Base-by-base conservation (phyloP, 306 rosid genomes). In the Neltuma alba region DNA sequence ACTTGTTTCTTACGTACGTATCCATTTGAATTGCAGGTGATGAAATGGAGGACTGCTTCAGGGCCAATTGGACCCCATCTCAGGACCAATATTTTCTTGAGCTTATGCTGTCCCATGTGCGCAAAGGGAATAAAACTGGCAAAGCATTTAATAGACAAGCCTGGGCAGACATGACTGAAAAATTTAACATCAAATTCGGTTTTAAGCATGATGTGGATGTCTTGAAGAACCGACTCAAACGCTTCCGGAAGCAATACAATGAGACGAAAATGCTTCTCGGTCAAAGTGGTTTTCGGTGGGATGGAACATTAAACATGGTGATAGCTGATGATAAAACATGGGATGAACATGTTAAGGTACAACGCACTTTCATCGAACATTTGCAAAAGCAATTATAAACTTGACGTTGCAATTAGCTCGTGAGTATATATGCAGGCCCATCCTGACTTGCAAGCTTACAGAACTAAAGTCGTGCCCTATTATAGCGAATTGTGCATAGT, bases 1-100 rank as follows among this genome's bases (percentile, higher is more conserved):
- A 14, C 44, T 40, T 78, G 44, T 31, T 62, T 62, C 40, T 18
- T 65, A 64, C 58, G 40, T 21, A 9, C 11, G 48, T 20, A 76
- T 75, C 36, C 72, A 64, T 65, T 79, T 74, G n/a, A 69, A 23
- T 70, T 82, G 38, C 81, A 86, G 89, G 80, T 82, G 77, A 65
- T 65, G 76, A 79, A 75, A 88, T 88, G 88, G 88, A 72, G 30
- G 84, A 82, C 48, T 81, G 79, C 70, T 74, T 83, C 44, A 88
- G 89, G 71, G 92, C 89, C 31, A 84, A 84, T 77, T 88, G 92
- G 92, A 88, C 87, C 48, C 87, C 87, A 58, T 80, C 88, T 37
- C 92, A 88, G 72, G 92, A 88, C 77, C 84, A 47, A 27, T 88
- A 70, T 78, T 88, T 86, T 82, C 76, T 86, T 60, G 85, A 82